Evolutionary conservation across 108 stramenopile genomes (phyloP).

Genomic region (Discostella stelligeroides): DNA sequence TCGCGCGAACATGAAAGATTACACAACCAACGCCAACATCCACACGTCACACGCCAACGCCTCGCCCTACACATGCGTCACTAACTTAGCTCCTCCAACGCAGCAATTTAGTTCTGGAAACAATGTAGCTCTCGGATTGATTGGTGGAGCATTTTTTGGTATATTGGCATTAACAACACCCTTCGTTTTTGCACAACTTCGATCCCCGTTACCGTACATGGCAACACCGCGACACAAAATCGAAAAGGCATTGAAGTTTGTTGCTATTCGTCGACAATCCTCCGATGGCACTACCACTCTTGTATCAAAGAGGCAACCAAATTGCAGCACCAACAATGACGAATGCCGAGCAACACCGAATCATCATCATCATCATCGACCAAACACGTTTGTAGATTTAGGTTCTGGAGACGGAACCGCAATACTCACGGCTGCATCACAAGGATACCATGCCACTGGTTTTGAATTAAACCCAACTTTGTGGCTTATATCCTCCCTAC

Average conservation of each 20-base stretch:
- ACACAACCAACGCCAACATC: no score
- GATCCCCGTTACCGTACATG: constrained; percentile 76
- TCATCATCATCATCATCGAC: neutral
- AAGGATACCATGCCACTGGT: constrained; percentile 59
- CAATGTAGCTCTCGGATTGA: constrained; percentile 25
- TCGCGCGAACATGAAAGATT: no score
- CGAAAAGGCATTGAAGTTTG: constrained; percentile 53
- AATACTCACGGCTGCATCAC: constrained; percentile 59
- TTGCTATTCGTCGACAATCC: constrained; percentile 14
- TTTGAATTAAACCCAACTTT: constrained; percentile 78
- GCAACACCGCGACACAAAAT: constrained; percentile 77
- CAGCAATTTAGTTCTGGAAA: constrained; percentile 20
- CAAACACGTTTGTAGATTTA: constrained; percentile 59
- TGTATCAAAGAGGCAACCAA: neutral
- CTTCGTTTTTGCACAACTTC: constrained; percentile 61
- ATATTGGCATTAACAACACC: constrained; percentile 64
- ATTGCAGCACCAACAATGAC: no score
- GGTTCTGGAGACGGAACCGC: constrained; percentile 79
- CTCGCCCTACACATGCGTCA: no score
- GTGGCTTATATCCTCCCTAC: constrained; percentile 57
- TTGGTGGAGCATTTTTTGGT: constrained; percentile 48
- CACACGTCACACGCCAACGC: no score
- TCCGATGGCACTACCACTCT: neutral
- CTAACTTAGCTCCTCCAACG: neutral
- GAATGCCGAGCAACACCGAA: neutral